Evolutionary conservation across 2,329 filamentous ascomycete genomes (phyloP).

Genomic region (Capronia americana): DNA sequence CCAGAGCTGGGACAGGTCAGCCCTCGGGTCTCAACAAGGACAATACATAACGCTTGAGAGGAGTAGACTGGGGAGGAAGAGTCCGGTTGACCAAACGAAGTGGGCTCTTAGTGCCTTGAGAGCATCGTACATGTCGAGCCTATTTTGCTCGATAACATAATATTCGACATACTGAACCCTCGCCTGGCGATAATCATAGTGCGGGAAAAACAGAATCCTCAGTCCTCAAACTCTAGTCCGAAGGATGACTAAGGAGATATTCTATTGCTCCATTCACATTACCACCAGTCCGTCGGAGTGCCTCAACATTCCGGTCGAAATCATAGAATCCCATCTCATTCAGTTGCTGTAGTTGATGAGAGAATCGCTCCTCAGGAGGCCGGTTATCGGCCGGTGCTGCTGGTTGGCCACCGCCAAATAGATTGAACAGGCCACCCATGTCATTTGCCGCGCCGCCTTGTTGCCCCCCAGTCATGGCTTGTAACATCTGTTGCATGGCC

Average conservation of each 20-base stretch:
- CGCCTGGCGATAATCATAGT: conserved; percentile 1
- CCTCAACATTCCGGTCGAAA: conserved; percentile 90
- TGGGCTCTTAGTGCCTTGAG: conserved; percentile 2
- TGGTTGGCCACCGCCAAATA: conserved; percentile 46
- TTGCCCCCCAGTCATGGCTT: conserved; percentile 48
- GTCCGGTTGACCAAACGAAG: neutral
- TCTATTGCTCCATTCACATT: conserved; percentile 79
- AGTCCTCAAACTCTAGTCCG: conserved; percentile 9
- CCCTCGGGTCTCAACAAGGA: neutral
- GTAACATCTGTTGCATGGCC: conserved; percentile 63
- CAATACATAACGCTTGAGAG: neutral
- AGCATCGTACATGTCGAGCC: conserved; percentile 18
- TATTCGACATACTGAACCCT: conserved; percentile 2
- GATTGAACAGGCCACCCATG: conserved; percentile 40
- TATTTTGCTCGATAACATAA: conserved; percentile 4
- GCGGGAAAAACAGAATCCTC: neutral
- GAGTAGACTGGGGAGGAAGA: neutral
- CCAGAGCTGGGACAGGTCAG: neutral
- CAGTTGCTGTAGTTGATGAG: conserved; percentile 84
- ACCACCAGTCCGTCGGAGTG: conserved; percentile 84
- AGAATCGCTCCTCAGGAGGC: conserved; percentile 92
- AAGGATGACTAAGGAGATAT: conserved; percentile 40
- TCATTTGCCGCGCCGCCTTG: conserved; percentile 49
- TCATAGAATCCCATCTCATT: conserved; percentile 99
- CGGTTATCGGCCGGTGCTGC: conserved; percentile 75